phyloP scores from a whole-genome alignment of 495 filamentous ascomycete genomes.

The Annulohypoxylon moriforme region DNA sequence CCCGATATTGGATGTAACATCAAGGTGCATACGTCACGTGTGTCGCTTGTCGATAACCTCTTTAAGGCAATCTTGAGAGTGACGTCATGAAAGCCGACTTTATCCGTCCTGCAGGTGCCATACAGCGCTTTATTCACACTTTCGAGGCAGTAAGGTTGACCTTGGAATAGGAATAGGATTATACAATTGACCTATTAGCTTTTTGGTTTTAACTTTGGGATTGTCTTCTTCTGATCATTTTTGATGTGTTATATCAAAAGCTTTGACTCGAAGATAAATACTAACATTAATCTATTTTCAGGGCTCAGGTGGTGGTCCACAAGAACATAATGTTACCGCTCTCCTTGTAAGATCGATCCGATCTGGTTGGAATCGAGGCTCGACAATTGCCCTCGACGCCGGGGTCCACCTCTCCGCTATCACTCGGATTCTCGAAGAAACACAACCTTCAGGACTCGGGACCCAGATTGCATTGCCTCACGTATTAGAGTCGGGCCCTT shows the following conservation, averaged over 20 bases:
- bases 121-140: not conserved
- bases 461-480: constrained; percentile 47
- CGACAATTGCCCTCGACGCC: constrained; percentile 89
- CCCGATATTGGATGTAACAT: not conserved
- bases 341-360: constrained; percentile 84
- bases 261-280: constrained; percentile 3
- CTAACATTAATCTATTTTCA: constrained; percentile 56
- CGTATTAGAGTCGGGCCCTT: constrained; percentile 67
- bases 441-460: constrained; percentile 60
- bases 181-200: not conserved
- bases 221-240: not conserved
- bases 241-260: not conserved
- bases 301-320: constrained; percentile 91
- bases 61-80: constrained; percentile 10
- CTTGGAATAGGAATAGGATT: not conserved
- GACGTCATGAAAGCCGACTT: constrained; percentile 33
- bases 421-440: constrained; percentile 70
- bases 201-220: not conserved
- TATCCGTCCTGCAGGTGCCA: constrained; percentile 8
- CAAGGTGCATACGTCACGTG: constrained; percentile 26
- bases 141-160: not conserved
- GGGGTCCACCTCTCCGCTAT: constrained; percentile 91
- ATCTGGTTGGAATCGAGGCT: constrained; percentile 81
- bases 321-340: constrained; percentile 88
- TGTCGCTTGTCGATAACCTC: constrained; percentile 21